phyloP scores from a whole-genome alignment of 352 stramenopile genomes.

The Pythium pectinolyticum region DNA sequence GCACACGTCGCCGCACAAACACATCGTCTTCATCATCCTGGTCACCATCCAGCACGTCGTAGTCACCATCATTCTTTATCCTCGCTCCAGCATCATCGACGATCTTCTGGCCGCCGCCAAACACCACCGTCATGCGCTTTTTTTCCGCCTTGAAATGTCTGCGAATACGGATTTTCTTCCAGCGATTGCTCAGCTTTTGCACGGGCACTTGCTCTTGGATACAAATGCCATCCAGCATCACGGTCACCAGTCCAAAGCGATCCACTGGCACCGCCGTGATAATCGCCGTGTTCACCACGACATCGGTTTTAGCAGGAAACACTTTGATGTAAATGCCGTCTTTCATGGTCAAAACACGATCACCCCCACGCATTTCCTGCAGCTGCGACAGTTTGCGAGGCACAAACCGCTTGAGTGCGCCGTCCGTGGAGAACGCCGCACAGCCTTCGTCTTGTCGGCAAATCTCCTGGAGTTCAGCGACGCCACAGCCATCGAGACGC shows the following conservation, averaged over 20 bases:
- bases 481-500: slow-evolving; percentile 34
- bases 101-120: slow-evolving; percentile 35
- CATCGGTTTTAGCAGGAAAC: slow-evolving; percentile 45
- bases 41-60: slow-evolving; percentile 21
- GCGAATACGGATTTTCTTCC: slow-evolving; percentile 58
- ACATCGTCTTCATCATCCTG: slow-evolving; percentile 12
- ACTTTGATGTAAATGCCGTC: slow-evolving; percentile 70
- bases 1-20: slow-evolving; percentile 3
- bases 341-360: slow-evolving; percentile 24
- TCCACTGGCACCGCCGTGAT: slow-evolving; percentile 49
- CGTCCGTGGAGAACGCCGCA: slow-evolving; percentile 70
- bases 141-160: slow-evolving; percentile 34
- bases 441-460: slow-evolving; percentile 70
- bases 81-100: slow-evolving; percentile 10
- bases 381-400: slow-evolving; percentile 73
- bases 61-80: slow-evolving; percentile 23
- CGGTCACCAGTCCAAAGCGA: slow-evolving; percentile 58
- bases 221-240: slow-evolving; percentile 60
- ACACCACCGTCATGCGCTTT: slow-evolving; percentile 45
- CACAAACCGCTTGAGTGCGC: slow-evolving; percentile 74
- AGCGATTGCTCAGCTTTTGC: slow-evolving; percentile 59
- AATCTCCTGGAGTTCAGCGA: slow-evolving; percentile 53
- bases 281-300: slow-evolving; percentile 54
- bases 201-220: slow-evolving; percentile 52
- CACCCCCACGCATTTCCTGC: slow-evolving; percentile 37